Evolutionary conservation across 139 green algal genomes (phyloP), one percentile per base, ranked within the genome.

Genomic region (Coccomyxa sp.): DNA sequence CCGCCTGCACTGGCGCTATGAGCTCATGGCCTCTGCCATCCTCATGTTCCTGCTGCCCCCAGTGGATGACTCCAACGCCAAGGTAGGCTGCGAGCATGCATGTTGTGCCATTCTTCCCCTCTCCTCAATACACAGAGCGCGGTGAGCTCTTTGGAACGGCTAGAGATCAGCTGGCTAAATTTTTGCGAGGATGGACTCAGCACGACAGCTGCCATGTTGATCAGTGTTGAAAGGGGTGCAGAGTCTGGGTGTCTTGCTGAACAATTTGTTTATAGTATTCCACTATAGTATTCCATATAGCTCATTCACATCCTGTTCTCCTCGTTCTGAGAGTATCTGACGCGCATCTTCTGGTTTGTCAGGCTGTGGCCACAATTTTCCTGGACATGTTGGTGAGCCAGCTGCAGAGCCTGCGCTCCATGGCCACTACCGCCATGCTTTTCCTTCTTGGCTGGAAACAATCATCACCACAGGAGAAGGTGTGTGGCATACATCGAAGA

Each of bases 1-100:
- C 25, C 30, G n/a, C 71, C 32, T 94, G 58, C 90, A 91, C 81
- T 95, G 92, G 88, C 88, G 92, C 38, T 95, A 94, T 83, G 63
- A 60, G 58, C 68, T 93, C 45, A 80, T 91, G 66, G 87, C 91
- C 66, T 93, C 93, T 78, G 83, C 76, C 14, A 28, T 91, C 21
- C 84, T 92, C 27, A 21, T 93, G 79, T 85, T 95, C 79, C 82
- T 95, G 68, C 81, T 94, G 81, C 87, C 90, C 17, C 79, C 84
- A 38, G 76, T 82, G 77, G 80, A 86, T 75, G 68, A 21, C 9
- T 32, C 25, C 25, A 60, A 74, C 13, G 71, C 28, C 3, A 32
- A 57, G 71, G 71, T 38, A 57, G n/a, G 71, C 82, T 21, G 45
- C 77, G 0, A 60, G 58, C 28, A 71, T 79, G 11, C 60, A 81